phyloP scores from a whole-genome alignment of 257 asterid species.

The Solanum dulcamara region DNA sequence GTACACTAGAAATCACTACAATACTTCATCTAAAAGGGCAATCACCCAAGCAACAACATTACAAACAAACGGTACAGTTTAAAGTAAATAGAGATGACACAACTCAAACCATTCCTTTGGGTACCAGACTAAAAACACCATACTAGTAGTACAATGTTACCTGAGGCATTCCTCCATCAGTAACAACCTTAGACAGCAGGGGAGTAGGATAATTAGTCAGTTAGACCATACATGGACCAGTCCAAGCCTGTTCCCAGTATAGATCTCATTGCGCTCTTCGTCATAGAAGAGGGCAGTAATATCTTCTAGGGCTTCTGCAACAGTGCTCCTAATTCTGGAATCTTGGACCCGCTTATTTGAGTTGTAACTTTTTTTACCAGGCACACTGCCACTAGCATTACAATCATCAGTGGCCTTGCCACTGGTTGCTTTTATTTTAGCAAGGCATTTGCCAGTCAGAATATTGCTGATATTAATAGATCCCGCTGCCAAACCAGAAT shows the following conservation, averaged over 20 bases:
- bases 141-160: neutral
- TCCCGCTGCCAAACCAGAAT: slow-evolving; percentile 53
- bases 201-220: slow-evolving; percentile 10
- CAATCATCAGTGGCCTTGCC: slow-evolving; percentile 41
- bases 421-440: slow-evolving; percentile 73
- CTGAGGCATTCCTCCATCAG: neutral
- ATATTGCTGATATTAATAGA: slow-evolving; percentile 92
- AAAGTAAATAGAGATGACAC: neutral
- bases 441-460: slow-evolving; percentile 90
- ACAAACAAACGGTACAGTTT: neutral
- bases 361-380: slow-evolving; percentile 27
- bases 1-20: slow-evolving; percentile 3
- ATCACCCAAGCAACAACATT: neutral
- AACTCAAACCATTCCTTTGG: neutral
- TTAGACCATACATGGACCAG: slow-evolving; percentile 95
- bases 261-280: slow-evolving; percentile 93
- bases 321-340: slow-evolving; percentile 52
- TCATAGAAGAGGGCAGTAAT: slow-evolving; percentile 92
- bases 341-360: slow-evolving; percentile 37
- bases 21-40: neutral
- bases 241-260: slow-evolving; percentile 79
- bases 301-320: slow-evolving; percentile 85
- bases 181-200: neutral
- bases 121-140: neutral
- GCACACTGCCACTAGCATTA: slow-evolving; percentile 31